Conservation (phyloP, 2,329 filamentous ascomycete genomes). For the Aspergillus unguis region DNA sequence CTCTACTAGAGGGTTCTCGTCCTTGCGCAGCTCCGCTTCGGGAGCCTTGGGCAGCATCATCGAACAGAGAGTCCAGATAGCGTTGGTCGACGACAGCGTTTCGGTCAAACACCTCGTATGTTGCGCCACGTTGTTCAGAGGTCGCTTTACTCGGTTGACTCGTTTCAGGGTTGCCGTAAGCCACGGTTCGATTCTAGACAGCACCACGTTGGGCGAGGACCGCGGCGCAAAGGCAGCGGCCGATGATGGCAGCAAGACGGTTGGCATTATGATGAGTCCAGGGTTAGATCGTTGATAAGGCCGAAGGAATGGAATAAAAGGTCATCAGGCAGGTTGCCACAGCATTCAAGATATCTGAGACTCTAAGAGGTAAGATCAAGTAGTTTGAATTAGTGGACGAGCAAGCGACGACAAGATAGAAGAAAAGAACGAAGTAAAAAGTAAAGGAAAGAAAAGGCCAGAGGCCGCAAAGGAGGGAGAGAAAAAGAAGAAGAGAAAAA, state of each 20-base stretch:
- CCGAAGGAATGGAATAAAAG: conserved; percentile 45
- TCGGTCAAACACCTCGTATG: conserved; percentile 95
- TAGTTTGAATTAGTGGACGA: conserved; percentile 30
- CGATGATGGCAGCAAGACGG: conserved; percentile 88
- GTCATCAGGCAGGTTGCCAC: conserved; percentile 41
- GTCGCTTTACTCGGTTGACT: conserved; percentile 93
- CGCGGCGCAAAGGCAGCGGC: conserved; percentile 94
- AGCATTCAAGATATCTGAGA: conserved; percentile 11
- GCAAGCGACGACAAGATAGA: conserved; percentile 25
- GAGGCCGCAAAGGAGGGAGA: conserved; percentile 8
- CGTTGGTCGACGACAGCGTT: conserved; percentile 81
- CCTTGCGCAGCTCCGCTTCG: conserved; percentile 76
- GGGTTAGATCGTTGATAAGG: conserved; percentile 46
- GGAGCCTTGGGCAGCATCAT: conserved; percentile 89
- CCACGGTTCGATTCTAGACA: conserved; percentile 94
- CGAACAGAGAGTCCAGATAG: conserved; percentile 91
- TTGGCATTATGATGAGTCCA: conserved; percentile 71
- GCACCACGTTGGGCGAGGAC: conserved; percentile 89
- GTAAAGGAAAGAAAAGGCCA: conserved; percentile 26
- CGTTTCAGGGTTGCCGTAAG: conserved; percentile 94
- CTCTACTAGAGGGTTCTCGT: conserved; percentile 78
- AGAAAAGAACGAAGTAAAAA: conserved; percentile 23
- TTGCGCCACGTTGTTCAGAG: conserved; percentile 93
- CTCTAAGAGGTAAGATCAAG: background rate
- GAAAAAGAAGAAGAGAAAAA: conserved; percentile 13